phyloP scores from a whole-genome alignment of 164 flowering plant genomes.

The Sextonia rubra region DNA sequence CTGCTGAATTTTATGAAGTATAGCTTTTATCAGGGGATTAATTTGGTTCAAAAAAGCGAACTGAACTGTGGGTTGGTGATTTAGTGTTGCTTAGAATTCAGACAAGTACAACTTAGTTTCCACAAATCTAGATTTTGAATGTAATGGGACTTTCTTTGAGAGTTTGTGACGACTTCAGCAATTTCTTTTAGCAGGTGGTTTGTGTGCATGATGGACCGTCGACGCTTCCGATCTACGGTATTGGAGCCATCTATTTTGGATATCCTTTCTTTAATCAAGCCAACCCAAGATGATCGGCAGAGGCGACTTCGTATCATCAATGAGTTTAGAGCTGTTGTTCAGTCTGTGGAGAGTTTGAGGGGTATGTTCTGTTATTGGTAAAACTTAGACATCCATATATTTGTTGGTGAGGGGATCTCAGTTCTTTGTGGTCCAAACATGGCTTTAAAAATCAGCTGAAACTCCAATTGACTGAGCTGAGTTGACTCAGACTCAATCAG shows the following conservation, averaged over 20 bases:
- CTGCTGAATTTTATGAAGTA: not conserved
- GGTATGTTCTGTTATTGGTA: constrained; percentile 32
- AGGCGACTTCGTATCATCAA: constrained; percentile 39
- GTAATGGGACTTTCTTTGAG: not conserved
- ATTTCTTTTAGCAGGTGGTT: constrained; percentile 1
- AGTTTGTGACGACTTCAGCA: not conserved
- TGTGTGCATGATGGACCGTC: constrained; percentile 5
- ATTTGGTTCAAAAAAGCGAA: no score
- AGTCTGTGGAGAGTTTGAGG: constrained; percentile 55
- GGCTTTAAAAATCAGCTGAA: no score
- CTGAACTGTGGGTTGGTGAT: not conserved
- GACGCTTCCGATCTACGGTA: not conserved
- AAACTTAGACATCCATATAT: not conserved
- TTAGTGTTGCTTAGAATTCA: constrained; percentile 6
- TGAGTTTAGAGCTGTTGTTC: constrained; percentile 43
- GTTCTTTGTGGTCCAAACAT: not conserved
- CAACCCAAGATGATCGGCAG: constrained; percentile 45
- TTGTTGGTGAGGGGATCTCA: not conserved
- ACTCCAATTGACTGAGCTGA: no score
- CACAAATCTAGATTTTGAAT: not conserved
- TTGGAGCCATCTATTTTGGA: constrained; percentile 47
- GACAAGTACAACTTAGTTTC: not conserved
- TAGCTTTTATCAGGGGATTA: no score
- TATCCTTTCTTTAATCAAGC: constrained; percentile 48
- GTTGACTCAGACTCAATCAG: no score